These are phyloP conservation scores for Biscogniauxia marginata DNA, from an alignment of 2,329 filamentous ascomycete genomes.

Conservation along the genomic window DNA sequence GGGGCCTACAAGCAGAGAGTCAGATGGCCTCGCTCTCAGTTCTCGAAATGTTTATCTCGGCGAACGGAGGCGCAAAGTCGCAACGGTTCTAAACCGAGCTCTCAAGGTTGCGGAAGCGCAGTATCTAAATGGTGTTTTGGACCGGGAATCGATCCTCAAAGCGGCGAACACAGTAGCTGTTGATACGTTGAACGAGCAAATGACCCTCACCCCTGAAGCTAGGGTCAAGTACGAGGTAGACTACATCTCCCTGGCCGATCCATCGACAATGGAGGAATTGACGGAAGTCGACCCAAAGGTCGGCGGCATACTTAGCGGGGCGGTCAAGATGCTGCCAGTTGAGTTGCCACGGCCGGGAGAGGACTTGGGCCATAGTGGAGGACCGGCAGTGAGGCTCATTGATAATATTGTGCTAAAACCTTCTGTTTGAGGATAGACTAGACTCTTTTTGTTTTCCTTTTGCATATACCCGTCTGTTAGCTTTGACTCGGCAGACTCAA, in stretches of 20 bases:
- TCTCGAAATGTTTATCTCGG: conserved; percentile 94
- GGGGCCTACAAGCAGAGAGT: conserved; percentile 71
- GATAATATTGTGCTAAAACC: conserved; percentile 81
- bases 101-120: conserved; percentile 68
- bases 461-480: conserved; percentile 10
- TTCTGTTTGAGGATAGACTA: conserved; percentile 16
- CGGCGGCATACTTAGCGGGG: conserved; percentile 85
- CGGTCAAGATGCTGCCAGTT: conserved; percentile 83
- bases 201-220: conserved; percentile 54
- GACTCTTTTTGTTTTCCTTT: conserved; percentile 9
- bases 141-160: conserved; percentile 67
- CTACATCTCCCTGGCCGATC: conserved; percentile 88
- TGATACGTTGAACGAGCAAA: conserved; percentile 58
- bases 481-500: neutral
- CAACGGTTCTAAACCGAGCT: conserved; percentile 68
- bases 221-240: conserved; percentile 79
- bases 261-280: conserved; percentile 78
- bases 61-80: conserved; percentile 66
- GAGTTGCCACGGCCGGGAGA: conserved; percentile 70
- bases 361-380: conserved; percentile 69
- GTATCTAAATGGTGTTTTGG: conserved; percentile 54
- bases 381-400: conserved; percentile 80
- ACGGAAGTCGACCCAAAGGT: conserved; percentile 64
- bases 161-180: conserved; percentile 64
- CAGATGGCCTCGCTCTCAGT: conserved; percentile 84